A percentile compares a stretch with the other conserved stretches of the same genome.
These are phyloP conservation scores for Excoecaria agallocha DNA, from an alignment of 345 rosid species.

Conservation along the genomic window DNA sequence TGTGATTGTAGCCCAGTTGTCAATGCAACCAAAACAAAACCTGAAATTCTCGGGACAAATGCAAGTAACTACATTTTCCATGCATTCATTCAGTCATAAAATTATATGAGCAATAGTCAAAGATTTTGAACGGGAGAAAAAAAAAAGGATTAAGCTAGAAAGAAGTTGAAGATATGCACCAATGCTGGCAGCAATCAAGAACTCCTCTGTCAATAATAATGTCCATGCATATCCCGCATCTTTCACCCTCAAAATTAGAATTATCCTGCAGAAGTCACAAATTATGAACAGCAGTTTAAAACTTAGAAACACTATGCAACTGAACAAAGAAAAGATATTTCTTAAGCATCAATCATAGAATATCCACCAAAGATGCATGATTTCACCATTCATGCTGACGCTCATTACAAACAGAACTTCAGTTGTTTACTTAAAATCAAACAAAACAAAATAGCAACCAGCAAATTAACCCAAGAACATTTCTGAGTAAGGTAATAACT, in stretches of 20 bases:
- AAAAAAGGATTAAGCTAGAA: neutral
- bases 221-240: slow-evolving; percentile 99
- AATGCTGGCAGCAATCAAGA: slow-evolving; percentile 95
- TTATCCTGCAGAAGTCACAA: slow-evolving; percentile 42
- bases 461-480: neutral
- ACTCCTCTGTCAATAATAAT: slow-evolving; percentile 88
- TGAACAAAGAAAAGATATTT: neutral
- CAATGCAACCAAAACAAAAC: slow-evolving; percentile 99
- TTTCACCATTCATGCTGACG: neutral
- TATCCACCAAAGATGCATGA: neutral
- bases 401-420: neutral
- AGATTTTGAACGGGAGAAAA: neutral
- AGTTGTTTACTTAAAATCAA: neutral
- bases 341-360: neutral
- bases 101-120: too few relatives aligned
- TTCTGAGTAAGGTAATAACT: neutral
- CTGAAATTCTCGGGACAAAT: slow-evolving; percentile 41
- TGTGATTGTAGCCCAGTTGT: slow-evolving; percentile 95
- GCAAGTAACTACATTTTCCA: slow-evolving; percentile 23
- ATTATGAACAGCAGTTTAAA: neutral
- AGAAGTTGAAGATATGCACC: slow-evolving; percentile 40
- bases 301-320: neutral
- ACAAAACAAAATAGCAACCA: neutral
- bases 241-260: slow-evolving; percentile 61
- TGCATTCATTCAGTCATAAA: slow-evolving; percentile 2